Conservation (phyloP, 345 rosid species). For the Euphorbia peplus region DNA sequence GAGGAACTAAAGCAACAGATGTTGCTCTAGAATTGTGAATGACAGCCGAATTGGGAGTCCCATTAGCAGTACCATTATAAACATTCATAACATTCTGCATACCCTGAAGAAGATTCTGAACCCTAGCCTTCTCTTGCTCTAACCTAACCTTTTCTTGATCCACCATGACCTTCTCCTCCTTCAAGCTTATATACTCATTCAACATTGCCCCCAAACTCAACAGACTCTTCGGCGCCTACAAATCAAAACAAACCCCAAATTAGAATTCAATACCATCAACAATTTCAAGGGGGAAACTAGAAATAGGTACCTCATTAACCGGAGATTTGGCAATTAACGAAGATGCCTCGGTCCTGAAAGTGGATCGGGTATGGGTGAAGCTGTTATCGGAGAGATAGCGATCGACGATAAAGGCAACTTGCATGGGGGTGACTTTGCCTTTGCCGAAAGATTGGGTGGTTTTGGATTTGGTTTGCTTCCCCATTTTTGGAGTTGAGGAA, state of each 20-base stretch:
- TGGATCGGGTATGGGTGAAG: conserved; percentile 49
- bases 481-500: conserved; percentile 30
- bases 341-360: conserved; percentile 64
- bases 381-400: conserved; percentile 74
- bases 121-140: conserved; percentile 64
- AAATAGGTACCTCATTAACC: conserved; percentile 40
- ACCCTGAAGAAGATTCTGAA: conserved; percentile 58
- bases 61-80: conserved; percentile 42
- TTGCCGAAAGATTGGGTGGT: conserved; percentile 42
- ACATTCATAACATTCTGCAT: conserved; percentile 70
- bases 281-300: background rate
- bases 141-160: conserved; percentile 58
- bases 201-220: conserved; percentile 60
- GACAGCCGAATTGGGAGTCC: conserved; percentile 26
- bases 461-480: conserved; percentile 47
- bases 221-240: conserved; percentile 69
- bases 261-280: background rate
- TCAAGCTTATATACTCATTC: conserved; percentile 65
- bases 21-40: conserved; percentile 26
- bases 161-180: conserved; percentile 59
- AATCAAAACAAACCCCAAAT: background rate
- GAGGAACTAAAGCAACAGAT: conserved; percentile 22
- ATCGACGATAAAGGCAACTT: conserved; percentile 80
- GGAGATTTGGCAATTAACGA: conserved; percentile 72
- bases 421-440: conserved; percentile 69